Base-by-base conservation (phyloP, 2,329 filamentous ascomycete genomes). In the Paecilomyces formosus region DNA sequence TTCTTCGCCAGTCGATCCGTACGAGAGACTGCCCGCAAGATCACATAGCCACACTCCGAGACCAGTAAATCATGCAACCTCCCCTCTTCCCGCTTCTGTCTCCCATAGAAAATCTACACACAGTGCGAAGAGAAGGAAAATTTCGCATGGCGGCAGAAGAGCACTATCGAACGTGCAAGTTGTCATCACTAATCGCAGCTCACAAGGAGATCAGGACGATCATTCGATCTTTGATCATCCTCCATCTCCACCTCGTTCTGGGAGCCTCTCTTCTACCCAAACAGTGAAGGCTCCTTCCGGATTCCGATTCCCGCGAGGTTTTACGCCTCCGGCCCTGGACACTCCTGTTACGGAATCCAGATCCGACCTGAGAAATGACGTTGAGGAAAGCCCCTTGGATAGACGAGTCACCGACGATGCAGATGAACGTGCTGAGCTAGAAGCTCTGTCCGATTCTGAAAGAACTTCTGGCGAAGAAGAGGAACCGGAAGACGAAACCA, bases 191-290 rank as follows among this genome's bases (percentile, higher is more conserved):
- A 68, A 66, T 39, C 39, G 57, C 62, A 18, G 55, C 64, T 56
- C 57, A 15, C 56, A 59, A 33, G 51, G 52, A 50, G 33, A 54
- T 7, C 55, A 31, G 11, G 57, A 55, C 9, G 57, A 26, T 54
- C 22, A 53, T 5, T 64, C 63, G 28, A 58, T 72, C 3, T 72
- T 70, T 51, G 70, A 78, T 59, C 60, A 75, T 24, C 69, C 68
- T 6, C 69, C 65, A 30, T 79, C 76, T 24, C 76, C 78, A 15
- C 75, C 77, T 31, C 66, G 66, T 18, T 75, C 76, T 31, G 70
- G 69, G 3, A 72, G 66, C 58, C 58, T 62, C 1, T 71, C 71
- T 18, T 72, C 73, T 1, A 57, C 54, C 5, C 59, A 62, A 45
- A 60, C 59, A 22, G 62, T 60, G 13, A 67, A 63, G 30, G 58